Base-by-base conservation (phyloP, 1,139 yeast genomes). In the Blastobotrys petasosporus region DNA sequence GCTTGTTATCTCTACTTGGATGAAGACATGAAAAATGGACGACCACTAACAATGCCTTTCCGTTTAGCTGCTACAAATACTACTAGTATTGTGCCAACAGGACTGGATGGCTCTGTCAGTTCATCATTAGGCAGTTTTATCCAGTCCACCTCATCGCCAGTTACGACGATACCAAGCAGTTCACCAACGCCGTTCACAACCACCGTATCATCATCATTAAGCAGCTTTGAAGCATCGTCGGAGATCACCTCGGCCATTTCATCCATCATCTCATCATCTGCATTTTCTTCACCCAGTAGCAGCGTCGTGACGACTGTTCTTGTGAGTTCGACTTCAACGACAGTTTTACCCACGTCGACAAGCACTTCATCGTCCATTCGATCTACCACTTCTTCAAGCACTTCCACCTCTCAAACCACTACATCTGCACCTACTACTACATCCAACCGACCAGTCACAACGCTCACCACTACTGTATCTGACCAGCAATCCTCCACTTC, bases 301-400 rank as follows among this genome's bases (percentile, higher is more conserved):
- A 15, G 29, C 31, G 35, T 23, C 6, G 12, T 17, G 12, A 41
- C 40, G 9, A 38, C 42, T 8, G 28, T 43, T 15, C 8, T 31
- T 7, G 31, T 42, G 2, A 44, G 40, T 4, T 33, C 45, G 1
- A 41, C 41, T 4, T 32, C 39, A n/a, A 33, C 39, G 2, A 45
- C 39, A 6, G 33, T 39, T 10, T 28, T 29, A 16, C 32, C 32
- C n/a, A n/a, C 38, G 6, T 32, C 38, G 28, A 32, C 39, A 12
- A 12, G 4, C 13, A n/a, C 42, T 11, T 29, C 37, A 6, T 16
- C 37, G 7, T 10, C 40, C 2, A 12, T 23, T 12, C 9, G 17
- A 15, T 10, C 39, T 3, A 9, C 31, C 4, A 39, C 47, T 6
- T 33, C 42, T 2, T 29, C 47, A 6, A 33, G 12, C 30, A 17